Base-by-base conservation (phyloP, 1,139 yeast genomes). In the Debaryomycetaceae sp. region DNA sequence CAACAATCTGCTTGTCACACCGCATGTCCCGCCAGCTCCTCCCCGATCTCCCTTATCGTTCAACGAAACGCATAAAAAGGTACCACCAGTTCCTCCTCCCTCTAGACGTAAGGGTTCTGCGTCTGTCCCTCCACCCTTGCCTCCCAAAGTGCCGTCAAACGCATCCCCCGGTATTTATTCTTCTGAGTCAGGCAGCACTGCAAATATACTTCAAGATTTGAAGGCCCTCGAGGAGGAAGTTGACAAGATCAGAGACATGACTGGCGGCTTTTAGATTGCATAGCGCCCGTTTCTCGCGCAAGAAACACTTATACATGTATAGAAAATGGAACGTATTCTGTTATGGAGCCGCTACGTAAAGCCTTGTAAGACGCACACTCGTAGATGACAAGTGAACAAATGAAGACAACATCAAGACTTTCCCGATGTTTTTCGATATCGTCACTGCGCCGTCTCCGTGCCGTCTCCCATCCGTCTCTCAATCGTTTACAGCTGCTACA, bases 201-300 rank as follows among this genome's bases (percentile, higher is more conserved):
- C 75, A 5, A 76, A 80, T 48, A 79, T 82, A 23, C 60, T 83
- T 51, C 83, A 82, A 45, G 84, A 83, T 57, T 67, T 82, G 48
- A 78, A 78, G 56, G 83, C 83, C 17, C 64, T 83, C 42, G 86
- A 83, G 53, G 82, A 75, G 37, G 88, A 83, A 56, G 86, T 83
- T 17, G 84, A 83, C 55, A 71, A 72, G 47, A 75, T 76, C 36
- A 58, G 77, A 52, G 66, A 63, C 46, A 67, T 75, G 75, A 72
- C 78, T 6, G 78, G 78, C n/a, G 79, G 78, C 5, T 74, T 72
- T 51, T 73, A 59, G 48, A 9, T 29, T 14, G 24, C n/a, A 37
- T 24, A 27, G 31, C 31, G 31, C 31, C 31, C 11, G 31, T 27
- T 27, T 27, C 31, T 27, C 31, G 31, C 31, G 11, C 11, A 8